Evolutionary conservation across 306 rosid species (phyloP).

Genomic region (Lathyrus tuberosus): DNA sequence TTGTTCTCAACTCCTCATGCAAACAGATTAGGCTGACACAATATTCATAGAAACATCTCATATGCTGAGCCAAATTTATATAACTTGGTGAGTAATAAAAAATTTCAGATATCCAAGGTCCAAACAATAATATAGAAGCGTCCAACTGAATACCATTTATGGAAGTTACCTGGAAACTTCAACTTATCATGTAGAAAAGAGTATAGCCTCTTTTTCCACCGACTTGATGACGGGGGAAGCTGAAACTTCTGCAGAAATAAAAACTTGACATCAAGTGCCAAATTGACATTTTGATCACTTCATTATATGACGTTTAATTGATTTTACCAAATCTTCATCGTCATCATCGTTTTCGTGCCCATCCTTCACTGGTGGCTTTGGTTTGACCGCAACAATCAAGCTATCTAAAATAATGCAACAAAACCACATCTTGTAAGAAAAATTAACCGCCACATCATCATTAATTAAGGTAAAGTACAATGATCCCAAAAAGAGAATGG

Average conservation of each 20-base stretch:
- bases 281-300: conserved; percentile 25
- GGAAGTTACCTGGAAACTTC: conserved; percentile 80
- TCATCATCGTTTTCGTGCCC: conserved; percentile 71
- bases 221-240: conserved; percentile 83
- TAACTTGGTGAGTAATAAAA: conserved; percentile 3
- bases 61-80: conserved; percentile 15
- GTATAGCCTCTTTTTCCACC: conserved; percentile 81
- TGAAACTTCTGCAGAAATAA: conserved; percentile 68
- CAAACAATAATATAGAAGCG: conserved; percentile 2
- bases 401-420: conserved; percentile 54
- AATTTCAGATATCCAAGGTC: conserved; percentile 15
- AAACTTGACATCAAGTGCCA: conserved; percentile 30
- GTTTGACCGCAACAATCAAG: conserved; percentile 87
- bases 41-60: conserved; percentile 17
- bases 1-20: conserved; percentile 11
- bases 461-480: conserved; percentile 1
- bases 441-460: conserved; percentile 12
- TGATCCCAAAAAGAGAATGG: conserved; percentile 3
- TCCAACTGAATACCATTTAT: conserved; percentile 28
- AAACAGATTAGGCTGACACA: conserved; percentile 29
- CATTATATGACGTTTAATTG: conserved; percentile 21
- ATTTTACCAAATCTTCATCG: conserved; percentile 80
- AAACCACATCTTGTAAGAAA: conserved; percentile 30
- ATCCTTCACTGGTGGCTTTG: conserved; percentile 76
- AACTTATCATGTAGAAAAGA: conserved; percentile 75